phyloP scores from a whole-genome alignment of 805 yeast species.

The Candida nanaspora region DNA sequence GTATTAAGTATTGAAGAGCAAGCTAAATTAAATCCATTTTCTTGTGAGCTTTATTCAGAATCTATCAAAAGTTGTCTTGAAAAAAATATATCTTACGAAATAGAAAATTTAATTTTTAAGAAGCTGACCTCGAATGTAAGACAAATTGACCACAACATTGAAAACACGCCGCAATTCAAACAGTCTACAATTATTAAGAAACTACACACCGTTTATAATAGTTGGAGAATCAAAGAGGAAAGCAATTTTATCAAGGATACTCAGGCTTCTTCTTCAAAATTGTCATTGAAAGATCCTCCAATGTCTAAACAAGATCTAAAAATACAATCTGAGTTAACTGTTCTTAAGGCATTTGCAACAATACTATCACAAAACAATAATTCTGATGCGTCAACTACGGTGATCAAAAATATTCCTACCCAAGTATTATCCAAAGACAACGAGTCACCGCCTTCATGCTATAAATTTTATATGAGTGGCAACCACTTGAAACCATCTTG shows the following conservation, averaged over 20 bases:
- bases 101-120: neutral
- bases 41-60: neutral
- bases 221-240: neutral
- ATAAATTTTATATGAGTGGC: conserved; percentile 9
- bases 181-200: neutral
- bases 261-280: too few species aligned
- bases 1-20: neutral
- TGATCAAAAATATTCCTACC: conserved; percentile 4
- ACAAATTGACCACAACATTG: neutral
- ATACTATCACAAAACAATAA: neutral
- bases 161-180: neutral
- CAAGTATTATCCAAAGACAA: neutral
- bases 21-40: neutral
- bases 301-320: neutral
- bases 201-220: neutral
- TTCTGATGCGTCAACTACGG: conserved; percentile 9
- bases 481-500: conserved; percentile 9
- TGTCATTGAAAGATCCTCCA: too few species aligned
- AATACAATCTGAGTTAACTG: neutral
- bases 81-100: neutral
- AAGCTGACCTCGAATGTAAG: neutral
- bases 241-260: too few species aligned
- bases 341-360: neutral
- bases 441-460: conserved; percentile 5
- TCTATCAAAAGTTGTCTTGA: neutral